phyloP scores from a whole-genome alignment of 192 early-diverging fungal genomes.

The Coemansia sp. region DNA sequence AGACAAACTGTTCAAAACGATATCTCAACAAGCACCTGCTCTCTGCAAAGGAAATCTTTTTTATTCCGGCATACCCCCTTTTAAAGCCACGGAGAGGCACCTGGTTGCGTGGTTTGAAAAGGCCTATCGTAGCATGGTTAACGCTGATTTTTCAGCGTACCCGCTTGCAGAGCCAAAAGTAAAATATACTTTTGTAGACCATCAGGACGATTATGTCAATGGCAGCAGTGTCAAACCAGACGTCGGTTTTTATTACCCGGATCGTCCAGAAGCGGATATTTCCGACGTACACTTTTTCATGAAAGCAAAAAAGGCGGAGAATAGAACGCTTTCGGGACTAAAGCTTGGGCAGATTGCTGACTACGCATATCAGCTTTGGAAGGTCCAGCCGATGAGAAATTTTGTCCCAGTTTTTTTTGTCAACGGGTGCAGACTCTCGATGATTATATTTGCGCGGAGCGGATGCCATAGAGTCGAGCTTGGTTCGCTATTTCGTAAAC shows the following conservation, averaged over 20 bases:
- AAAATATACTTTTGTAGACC: not conserved
- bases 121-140: not conserved
- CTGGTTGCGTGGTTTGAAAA: not conserved
- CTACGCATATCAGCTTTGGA: not conserved
- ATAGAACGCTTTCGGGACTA: not conserved
- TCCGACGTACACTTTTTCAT: not conserved
- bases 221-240: not conserved
- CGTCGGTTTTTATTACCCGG: not conserved
- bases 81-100: too few relatives aligned
- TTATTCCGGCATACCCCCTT: too few relatives aligned
- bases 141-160: not conserved
- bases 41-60: too few relatives aligned
- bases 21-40: too few relatives aligned
- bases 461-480: not conserved
- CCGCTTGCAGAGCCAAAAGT: not conserved
- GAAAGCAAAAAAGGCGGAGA: not conserved
- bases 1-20: too few relatives aligned
- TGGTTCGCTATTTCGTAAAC: not conserved
- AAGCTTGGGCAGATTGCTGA: not conserved
- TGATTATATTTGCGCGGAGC: not conserved
- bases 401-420: not conserved
- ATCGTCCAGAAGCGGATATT: not conserved
- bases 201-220: not conserved
- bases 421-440: not conserved
- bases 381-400: not conserved